These are phyloP conservation scores for Sonneratia caseolaris DNA, from an alignment of 345 rosid genomes.

Conservation along the genomic window DNA sequence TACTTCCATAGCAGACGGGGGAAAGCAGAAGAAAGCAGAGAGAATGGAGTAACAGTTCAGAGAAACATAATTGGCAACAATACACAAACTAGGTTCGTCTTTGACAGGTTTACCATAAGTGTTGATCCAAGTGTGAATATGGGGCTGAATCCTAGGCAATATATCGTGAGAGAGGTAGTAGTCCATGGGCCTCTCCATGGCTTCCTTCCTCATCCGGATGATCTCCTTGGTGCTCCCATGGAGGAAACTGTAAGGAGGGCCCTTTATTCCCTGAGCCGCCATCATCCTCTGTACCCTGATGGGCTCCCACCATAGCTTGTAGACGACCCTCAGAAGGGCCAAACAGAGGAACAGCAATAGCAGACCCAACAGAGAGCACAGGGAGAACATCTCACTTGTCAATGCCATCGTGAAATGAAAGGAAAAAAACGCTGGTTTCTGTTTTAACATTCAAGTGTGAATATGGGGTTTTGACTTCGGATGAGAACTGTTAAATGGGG, in stretches of 20 bases:
- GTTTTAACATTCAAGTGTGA: too few species aligned
- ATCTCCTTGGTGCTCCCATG: conserved; percentile 12
- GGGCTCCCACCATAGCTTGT: conserved; percentile 16
- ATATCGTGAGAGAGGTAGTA: conserved; percentile 9
- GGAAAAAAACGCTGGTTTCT: too few species aligned
- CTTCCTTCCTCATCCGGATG: conserved; percentile 9
- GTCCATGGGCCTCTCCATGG: background rate
- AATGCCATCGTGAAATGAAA: background rate
- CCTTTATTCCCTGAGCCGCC: conserved; percentile 10
- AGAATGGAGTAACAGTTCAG: background rate
- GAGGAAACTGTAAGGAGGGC: conserved; percentile 14
- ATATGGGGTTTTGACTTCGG: too few species aligned
- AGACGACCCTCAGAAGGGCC: background rate
- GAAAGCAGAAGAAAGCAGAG: background rate
- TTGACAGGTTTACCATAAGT: conserved; percentile 2
- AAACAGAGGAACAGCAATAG: background rate
- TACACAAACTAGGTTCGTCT: background rate
- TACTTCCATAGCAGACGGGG: background rate
- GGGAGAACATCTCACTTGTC: background rate
- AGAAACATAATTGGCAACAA: background rate
- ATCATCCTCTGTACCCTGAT: conserved; percentile 10
- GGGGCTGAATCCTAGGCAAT: conserved; percentile 8
- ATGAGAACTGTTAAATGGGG: too few species aligned
- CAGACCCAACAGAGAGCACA: background rate
- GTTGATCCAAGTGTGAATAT: conserved; percentile 7